Evolutionary conservation across 2,329 filamentous ascomycete genomes (phyloP), one percentile per base, ranked within the genome.

Genomic region (Fusarium solani-melongenae): DNA sequence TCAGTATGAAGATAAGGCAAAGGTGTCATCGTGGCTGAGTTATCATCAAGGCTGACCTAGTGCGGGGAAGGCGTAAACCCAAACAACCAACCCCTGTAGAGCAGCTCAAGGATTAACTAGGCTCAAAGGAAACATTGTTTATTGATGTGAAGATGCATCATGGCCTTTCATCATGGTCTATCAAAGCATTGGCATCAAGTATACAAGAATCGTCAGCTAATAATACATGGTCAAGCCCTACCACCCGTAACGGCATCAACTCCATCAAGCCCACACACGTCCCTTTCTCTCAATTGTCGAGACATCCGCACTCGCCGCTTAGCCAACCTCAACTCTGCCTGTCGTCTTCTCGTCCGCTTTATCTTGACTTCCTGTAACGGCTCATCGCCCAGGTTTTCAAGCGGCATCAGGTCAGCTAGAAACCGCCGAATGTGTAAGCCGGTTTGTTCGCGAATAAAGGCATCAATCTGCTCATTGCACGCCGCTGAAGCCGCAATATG

Each of bases 401-500:
- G 84, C 1, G 83, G 83, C 74, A 84, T 86, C 39, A 91, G 75
- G 73, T 89, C 88, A 5, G 87, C 87, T 17, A 91, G 77, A 69
- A 91, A 89, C 8, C 84, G 85, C 36, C 89, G 84, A 53, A 90
- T 84, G 15, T 86, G 82, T 27, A 89, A 76, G 0, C 89, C 89
- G 0, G 88, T 90, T 69, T 85, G 84, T 24, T 85, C 80, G 31
- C 84, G 81, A 62, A 91, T 86, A 77, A 86, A 86, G 0, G 83
- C 83, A 75, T 91, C 88, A 3, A 90, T 84, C 38, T 85, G 81
- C 64, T 88, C 85, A 64, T 90, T 86, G 58, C 88, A 89, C 6
- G 88, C 88, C 12, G 89, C 89, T 6, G 86, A 86, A 33, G 87
- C 85, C 6, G 88, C 88, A 41, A 90, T 84, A 67, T 88, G 86